phyloP scores from a whole-genome alignment of 805 yeast genomes.

The Starmerella powellii region DNA sequence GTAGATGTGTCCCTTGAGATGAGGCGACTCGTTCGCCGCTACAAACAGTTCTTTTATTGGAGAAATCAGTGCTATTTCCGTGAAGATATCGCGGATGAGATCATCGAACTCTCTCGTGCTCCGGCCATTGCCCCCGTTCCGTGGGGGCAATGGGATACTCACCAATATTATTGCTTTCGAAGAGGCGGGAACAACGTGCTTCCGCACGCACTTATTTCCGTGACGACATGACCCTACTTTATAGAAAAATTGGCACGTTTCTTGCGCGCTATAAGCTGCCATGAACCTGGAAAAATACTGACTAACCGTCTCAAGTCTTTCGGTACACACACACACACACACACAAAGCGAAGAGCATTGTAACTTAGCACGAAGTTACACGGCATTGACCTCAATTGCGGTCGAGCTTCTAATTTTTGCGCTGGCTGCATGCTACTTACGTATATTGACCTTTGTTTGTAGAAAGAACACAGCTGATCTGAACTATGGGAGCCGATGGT shows the following conservation, averaged over 20 bases:
- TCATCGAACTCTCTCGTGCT: slow-evolving; percentile 36
- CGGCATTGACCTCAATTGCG: no score
- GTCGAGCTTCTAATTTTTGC: no score
- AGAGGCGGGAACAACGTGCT: slow-evolving; percentile 22
- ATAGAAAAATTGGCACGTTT: slow-evolving; percentile 40
- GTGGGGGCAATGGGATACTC: slow-evolving; percentile 9
- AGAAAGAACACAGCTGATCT: neutral
- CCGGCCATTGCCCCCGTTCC: slow-evolving; percentile 33
- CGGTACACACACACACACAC: no score
- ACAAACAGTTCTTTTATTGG: slow-evolving; percentile 52
- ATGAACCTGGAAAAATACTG: neutral
- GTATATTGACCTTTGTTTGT: no score
- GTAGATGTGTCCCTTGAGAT: slow-evolving; percentile 77
- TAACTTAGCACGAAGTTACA: no score
- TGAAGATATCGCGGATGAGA: slow-evolving; percentile 60
- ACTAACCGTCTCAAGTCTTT: neutral
- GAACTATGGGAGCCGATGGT: slow-evolving; percentile 41
- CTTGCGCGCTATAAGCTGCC: neutral
- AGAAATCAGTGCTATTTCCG: slow-evolving; percentile 43
- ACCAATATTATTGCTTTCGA: slow-evolving; percentile 14
- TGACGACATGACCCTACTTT: slow-evolving; percentile 91
- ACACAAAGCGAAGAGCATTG: no score
- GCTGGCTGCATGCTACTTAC: no score
- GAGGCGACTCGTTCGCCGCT: slow-evolving; percentile 73
- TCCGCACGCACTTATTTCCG: slow-evolving; percentile 74